A percentile compares a stretch with the other conserved stretches of the same genome.
phyloP scores from a whole-genome alignment of 306 rosid genomes.

The Phaseolus lunatus region DNA sequence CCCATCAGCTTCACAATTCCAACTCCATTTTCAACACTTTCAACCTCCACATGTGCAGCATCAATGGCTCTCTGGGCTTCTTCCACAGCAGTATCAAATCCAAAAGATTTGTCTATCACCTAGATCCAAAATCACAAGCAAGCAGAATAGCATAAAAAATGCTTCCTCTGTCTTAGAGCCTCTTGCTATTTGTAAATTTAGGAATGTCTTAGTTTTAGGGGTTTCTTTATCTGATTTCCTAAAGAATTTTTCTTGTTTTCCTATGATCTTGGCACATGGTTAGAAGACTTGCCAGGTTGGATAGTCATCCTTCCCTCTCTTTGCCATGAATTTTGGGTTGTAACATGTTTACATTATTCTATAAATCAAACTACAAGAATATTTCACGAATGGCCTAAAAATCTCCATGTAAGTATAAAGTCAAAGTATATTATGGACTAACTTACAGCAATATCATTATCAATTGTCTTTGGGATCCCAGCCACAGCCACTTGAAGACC shows the following conservation, averaged over 20 bases:
- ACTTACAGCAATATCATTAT: slow-evolving; percentile 96
- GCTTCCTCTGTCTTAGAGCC: slow-evolving; percentile 30
- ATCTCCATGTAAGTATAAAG: neutral
- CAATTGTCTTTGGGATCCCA: slow-evolving; percentile 94
- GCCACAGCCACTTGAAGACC: slow-evolving; percentile 94
- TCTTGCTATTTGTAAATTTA: neutral
- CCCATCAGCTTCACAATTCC: slow-evolving; percentile 97
- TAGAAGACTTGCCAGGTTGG: neutral
- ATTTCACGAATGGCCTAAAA: slow-evolving; percentile 12
- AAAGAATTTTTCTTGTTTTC: neutral
- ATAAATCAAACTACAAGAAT: slow-evolving; percentile 18
- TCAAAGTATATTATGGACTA: slow-evolving; percentile 21
- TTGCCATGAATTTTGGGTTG: slow-evolving; percentile 3
- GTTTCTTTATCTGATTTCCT: neutral
- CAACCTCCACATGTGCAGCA: slow-evolving; percentile 97
- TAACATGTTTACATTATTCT: slow-evolving; percentile 4
- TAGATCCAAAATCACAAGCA: slow-evolving; percentile 56
- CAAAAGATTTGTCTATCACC: slow-evolving; percentile 99
- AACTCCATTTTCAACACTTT: slow-evolving; percentile 91
- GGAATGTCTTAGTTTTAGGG: neutral
- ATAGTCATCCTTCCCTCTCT: neutral
- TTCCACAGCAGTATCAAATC: slow-evolving; percentile 97
- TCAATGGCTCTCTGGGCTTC: slow-evolving; percentile 98
- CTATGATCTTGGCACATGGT: neutral
- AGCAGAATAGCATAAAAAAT: slow-evolving; percentile 33